Evolutionary conservation across 371 early-diverging fungal species (phyloP).

Genomic region (Blyttiomyces sp.): DNA sequence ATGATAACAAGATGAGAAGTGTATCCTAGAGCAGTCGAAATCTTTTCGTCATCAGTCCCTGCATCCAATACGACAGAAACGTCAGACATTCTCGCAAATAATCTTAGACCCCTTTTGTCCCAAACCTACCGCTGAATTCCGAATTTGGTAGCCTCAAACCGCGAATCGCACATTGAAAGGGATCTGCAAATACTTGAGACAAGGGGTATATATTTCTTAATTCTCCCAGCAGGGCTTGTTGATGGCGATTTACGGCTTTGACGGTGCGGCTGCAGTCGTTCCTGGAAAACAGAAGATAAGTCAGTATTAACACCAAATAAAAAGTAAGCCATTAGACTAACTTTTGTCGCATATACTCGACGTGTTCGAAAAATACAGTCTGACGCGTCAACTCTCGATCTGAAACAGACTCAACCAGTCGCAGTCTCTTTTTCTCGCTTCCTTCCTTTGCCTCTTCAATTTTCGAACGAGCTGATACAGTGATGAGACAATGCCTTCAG

Average conservation of each 20-base stretch:
- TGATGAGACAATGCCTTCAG: constrained; percentile 1
- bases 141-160: constrained; percentile 65
- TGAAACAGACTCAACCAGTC: not conserved
- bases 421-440: constrained; percentile 3
- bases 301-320: constrained; percentile 3
- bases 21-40: constrained; percentile 73
- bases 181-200: constrained; percentile 24
- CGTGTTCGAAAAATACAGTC: too few species aligned
- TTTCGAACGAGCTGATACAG: too few species aligned
- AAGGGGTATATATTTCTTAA: constrained; percentile 65
- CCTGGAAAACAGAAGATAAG: not conserved
- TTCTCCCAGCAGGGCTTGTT: constrained; percentile 55
- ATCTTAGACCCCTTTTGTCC: too few species aligned
- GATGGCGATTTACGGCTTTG: constrained; percentile 43
- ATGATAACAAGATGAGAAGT: constrained; percentile 67
- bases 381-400: constrained; percentile 6
- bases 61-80: not conserved
- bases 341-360: constrained; percentile 32
- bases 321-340: not conserved
- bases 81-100: not conserved
- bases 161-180: constrained; percentile 55
- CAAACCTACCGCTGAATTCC: constrained; percentile 28
- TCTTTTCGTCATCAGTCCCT: constrained; percentile 63
- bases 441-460: constrained; percentile 9
- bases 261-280: constrained; percentile 14